These are phyloP conservation scores for Boletus mariae DNA, from an alignment of 1,284 basidiomycete genomes.

Conservation along the genomic window DNA sequence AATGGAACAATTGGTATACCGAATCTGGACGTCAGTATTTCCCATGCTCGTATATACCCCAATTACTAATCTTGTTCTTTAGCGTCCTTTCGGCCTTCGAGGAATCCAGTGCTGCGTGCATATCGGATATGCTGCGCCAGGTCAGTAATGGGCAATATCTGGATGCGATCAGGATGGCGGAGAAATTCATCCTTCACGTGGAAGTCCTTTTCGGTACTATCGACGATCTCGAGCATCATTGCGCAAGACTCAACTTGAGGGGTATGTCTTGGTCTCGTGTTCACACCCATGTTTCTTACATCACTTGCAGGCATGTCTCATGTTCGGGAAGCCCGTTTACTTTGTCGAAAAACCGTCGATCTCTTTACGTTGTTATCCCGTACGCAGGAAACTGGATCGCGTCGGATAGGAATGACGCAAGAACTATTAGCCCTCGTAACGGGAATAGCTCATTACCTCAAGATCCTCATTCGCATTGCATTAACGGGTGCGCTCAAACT, in stretches of 20 bases:
- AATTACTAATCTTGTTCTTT: conserved; percentile 9
- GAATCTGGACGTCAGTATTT: conserved; percentile 87
- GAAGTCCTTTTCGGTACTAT: conserved; percentile 97
- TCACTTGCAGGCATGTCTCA: conserved; percentile 84
- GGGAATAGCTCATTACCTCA: conserved; percentile 97
- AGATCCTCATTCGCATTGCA: conserved; percentile 98
- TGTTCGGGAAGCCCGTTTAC: conserved; percentile 95
- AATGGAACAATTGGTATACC: conserved; percentile 98
- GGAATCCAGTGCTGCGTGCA: conserved; percentile 98
- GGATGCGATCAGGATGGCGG: conserved; percentile 96
- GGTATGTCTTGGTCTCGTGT: conserved; percentile 48
- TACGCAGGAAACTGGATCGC: conserved; percentile 87
- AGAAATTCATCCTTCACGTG: conserved; percentile 97
- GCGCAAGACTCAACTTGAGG: conserved; percentile 78
- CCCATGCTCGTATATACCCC: conserved; percentile 5
- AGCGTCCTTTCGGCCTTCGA: conserved; percentile 96
- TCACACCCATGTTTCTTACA: conserved; percentile 14
- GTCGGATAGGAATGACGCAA: conserved; percentile 94
- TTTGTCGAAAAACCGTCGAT: conserved; percentile 98
- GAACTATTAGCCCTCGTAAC: conserved; percentile 98
- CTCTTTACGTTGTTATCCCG: conserved; percentile 97
- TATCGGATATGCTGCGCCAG: conserved; percentile 96
- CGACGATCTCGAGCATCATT: conserved; percentile 92
- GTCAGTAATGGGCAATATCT: conserved; percentile 96
- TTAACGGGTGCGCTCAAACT: conserved; percentile 94